Percentiles rank a stretch among this genome's conserved stretches.
Evolutionary conservation across 495 filamentous ascomycete genomes (phyloP).

Genomic region (Aspergillus asperescens): DNA sequence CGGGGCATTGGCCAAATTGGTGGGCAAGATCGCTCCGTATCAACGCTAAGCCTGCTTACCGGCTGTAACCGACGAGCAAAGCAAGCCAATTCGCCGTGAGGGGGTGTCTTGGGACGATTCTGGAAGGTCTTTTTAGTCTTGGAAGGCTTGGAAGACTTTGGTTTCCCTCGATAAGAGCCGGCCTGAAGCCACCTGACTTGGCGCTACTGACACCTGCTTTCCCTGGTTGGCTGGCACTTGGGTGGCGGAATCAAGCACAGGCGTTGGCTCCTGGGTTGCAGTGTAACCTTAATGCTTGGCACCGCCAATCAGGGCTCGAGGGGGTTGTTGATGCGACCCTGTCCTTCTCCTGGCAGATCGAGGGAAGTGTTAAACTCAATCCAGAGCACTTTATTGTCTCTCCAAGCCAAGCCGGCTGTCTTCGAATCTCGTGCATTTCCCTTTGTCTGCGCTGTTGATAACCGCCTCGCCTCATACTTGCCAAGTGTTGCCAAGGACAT

Average conservation of each 20-base stretch:
- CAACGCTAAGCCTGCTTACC: not conserved
- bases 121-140: constrained; percentile 5
- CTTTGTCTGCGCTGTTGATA: too few species aligned
- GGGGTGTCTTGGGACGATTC: not conserved
- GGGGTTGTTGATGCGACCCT: not conserved
- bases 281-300: constrained; percentile 8
- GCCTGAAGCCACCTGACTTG: not conserved
- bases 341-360: too few species aligned
- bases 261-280: not conserved
- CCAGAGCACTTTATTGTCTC: too few species aligned
- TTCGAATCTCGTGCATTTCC: too few species aligned
- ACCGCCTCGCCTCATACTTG: too few species aligned
- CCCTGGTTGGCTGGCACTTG: not conserved
- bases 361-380: too few species aligned
- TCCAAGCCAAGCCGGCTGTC: too few species aligned
- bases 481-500: too few species aligned
- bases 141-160: not conserved
- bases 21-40: not conserved
- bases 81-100: not conserved
- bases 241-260: constrained; percentile 4
- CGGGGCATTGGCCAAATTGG: constrained; percentile 1
- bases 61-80: constrained; percentile 4
- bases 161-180: not conserved
- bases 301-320: not conserved
- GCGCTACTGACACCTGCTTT: not conserved